Evolutionary conservation across 2,329 filamentous ascomycete species (phyloP).

Genomic region (Herpotrichia juniperi): DNA sequence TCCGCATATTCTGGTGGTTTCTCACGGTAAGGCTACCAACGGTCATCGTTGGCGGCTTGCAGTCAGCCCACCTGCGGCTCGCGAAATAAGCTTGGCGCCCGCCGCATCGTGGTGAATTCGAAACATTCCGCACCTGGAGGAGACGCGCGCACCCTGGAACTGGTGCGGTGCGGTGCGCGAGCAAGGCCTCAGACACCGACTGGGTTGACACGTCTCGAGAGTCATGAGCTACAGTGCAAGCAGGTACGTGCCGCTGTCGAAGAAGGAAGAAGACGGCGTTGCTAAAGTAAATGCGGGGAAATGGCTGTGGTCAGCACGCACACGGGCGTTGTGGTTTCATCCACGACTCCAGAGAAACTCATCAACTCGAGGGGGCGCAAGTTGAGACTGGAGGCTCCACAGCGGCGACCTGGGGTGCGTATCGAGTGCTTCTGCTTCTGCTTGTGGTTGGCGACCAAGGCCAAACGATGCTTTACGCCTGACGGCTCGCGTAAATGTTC

Average conservation of each 20-base stretch:
- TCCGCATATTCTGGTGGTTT: not conserved
- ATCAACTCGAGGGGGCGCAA: constrained; percentile 2
- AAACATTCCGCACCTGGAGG: constrained; percentile 11
- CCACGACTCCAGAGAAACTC: not conserved
- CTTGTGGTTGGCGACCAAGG: too few relatives aligned
- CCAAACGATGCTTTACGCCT: not conserved
- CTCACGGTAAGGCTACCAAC: not conserved
- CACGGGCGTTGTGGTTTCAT: constrained; percentile 18
- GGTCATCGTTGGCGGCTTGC: not conserved
- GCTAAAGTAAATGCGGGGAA: constrained; percentile 36
- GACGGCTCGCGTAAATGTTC: not conserved
- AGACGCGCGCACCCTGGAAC: constrained; percentile 1
- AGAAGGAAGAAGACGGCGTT: not conserved
- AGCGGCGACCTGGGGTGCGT: not conserved
- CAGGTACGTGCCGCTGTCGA: constrained; percentile 18
- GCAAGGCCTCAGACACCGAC: not conserved
- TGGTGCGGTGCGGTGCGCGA: not conserved
- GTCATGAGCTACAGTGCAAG: constrained; percentile 31
- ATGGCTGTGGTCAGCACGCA: constrained; percentile 16
- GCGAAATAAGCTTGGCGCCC: constrained; percentile 13
- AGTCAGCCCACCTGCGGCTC: constrained; percentile 10
- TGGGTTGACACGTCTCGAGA: constrained; percentile 11
- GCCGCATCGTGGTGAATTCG: constrained; percentile 11
- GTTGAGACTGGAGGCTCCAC: not conserved
- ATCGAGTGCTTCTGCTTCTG: too few relatives aligned